These are phyloP conservation scores for Glonium stellatum DNA, from an alignment of 495 filamentous ascomycete genomes.

Conservation along the genomic window DNA sequence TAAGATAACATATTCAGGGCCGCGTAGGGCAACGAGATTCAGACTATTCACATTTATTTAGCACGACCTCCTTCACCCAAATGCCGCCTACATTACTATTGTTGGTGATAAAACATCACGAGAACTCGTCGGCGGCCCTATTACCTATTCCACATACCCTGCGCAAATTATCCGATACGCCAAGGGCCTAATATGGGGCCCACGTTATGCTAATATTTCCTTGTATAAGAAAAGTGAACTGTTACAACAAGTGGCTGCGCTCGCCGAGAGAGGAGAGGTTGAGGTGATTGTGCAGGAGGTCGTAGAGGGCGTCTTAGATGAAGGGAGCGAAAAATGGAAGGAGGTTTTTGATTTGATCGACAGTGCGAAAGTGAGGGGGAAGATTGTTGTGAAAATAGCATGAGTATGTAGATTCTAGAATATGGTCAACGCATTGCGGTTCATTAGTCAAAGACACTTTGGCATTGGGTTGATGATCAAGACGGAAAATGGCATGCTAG, in stretches of 20 bases:
- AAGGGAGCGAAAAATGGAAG: conserved; percentile 23
- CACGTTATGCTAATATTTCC: conserved; percentile 26
- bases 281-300: conserved; percentile 21
- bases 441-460: too few relatives aligned
- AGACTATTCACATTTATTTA: too few relatives aligned
- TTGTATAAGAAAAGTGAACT: conserved; percentile 18
- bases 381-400: conserved; percentile 29
- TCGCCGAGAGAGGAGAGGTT: conserved; percentile 12
- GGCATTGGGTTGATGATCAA: too few relatives aligned
- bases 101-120: conserved; percentile 33
- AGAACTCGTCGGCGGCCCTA: conserved; percentile 27
- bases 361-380: conserved; percentile 29
- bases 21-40: neutral
- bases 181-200: conserved; percentile 21
- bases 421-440: too few relatives aligned
- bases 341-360: conserved; percentile 29
- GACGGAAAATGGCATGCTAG: too few relatives aligned
- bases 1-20: conserved; percentile 13
- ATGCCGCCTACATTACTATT: conserved; percentile 28
- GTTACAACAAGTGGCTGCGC: conserved; percentile 4
- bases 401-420: too few relatives aligned
- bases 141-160: conserved; percentile 25
- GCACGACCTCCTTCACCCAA: conserved; percentile 8
- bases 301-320: conserved; percentile 15
- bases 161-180: conserved; percentile 23